These are phyloP conservation scores for Psilocybe cubensis DNA, from an alignment of 768 basidiomycete species.

Conservation along the genomic window DNA sequence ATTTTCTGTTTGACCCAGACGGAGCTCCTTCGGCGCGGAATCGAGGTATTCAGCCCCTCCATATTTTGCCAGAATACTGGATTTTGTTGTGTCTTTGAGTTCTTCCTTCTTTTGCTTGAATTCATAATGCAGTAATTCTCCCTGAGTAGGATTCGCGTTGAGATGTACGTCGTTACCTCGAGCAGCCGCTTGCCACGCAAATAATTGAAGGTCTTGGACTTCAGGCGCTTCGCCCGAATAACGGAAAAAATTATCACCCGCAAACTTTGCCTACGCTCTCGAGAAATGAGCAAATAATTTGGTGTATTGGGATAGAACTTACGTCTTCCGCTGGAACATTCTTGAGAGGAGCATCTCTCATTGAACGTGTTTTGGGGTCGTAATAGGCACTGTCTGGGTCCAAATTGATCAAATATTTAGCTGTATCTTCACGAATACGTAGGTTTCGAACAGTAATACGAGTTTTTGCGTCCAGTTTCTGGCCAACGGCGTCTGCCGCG, in stretches of 20 bases:
- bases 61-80: slow-evolving; percentile 89
- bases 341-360: slow-evolving; percentile 93
- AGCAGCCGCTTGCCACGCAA: slow-evolving; percentile 95
- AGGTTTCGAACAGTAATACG: slow-evolving; percentile 98
- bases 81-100: slow-evolving; percentile 85
- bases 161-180: slow-evolving; percentile 95
- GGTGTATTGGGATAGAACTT: slow-evolving; percentile 28
- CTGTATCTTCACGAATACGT: slow-evolving; percentile 98
- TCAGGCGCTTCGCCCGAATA: slow-evolving; percentile 92
- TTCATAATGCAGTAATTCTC: slow-evolving; percentile 88
- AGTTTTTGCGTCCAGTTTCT: slow-evolving; percentile 97
- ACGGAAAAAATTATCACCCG: slow-evolving; percentile 96
- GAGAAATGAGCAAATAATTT: neutral
- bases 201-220: slow-evolving; percentile 90
- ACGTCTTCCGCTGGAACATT: slow-evolving; percentile 88
- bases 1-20: slow-evolving; percentile 95
- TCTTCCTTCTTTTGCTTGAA: slow-evolving; percentile 93
- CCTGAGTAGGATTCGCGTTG: slow-evolving; percentile 96
- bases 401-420: slow-evolving; percentile 97
- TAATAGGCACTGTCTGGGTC: slow-evolving; percentile 97
- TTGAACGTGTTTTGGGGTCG: slow-evolving; percentile 98
- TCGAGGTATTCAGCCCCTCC: slow-evolving; percentile 94
- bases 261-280: slow-evolving; percentile 72
- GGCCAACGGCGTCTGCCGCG: slow-evolving; percentile 95
- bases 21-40: slow-evolving; percentile 85